Evolutionary conservation across 352 stramenopile genomes (phyloP).

Genomic region (Thraustochytrium striatum): DNA sequence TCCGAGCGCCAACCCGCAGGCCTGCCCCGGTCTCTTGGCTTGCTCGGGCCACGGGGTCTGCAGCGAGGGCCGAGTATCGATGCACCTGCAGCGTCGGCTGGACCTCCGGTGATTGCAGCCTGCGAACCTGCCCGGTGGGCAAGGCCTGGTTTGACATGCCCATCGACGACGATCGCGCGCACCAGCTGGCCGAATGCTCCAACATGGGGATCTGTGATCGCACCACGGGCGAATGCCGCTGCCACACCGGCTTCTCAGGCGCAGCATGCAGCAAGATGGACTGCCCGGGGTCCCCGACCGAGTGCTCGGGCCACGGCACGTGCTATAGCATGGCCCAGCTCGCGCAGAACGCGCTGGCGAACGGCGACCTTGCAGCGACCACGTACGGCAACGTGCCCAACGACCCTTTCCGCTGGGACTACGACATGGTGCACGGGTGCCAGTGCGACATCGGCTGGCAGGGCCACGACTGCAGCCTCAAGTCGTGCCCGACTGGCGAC

Average conservation of each 20-base stretch:
- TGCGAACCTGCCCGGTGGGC: conserved; percentile 49
- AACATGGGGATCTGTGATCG: conserved; percentile 48
- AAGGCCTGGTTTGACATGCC: conserved; percentile 51
- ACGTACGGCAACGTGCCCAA: conserved; percentile 30
- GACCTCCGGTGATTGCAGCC: conserved; percentile 49
- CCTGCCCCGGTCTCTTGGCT: conserved; percentile 62
- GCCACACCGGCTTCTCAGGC: conserved; percentile 28
- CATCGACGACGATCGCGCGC: conserved; percentile 27
- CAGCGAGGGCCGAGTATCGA: conserved; percentile 56
- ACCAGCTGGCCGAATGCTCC: conserved; percentile 43
- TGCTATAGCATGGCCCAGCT: conserved; percentile 41
- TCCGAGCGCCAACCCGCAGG: conserved; percentile 66
- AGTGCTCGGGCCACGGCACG: conserved; percentile 41
- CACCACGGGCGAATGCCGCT: conserved; percentile 28
- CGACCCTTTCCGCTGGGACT: conserved; percentile 42
- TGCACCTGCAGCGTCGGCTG: conserved; percentile 46
- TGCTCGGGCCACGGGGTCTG: conserved; percentile 67
- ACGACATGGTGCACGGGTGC: conserved; percentile 47
- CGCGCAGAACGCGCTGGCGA: not conserved
- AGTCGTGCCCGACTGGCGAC: conserved; percentile 37
- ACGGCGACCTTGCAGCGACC: not conserved
- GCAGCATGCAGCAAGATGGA: conserved; percentile 16
- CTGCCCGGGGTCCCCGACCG: conserved; percentile 28
- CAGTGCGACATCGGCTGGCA: conserved; percentile 37
- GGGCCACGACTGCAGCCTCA: conserved; percentile 45